Evolutionary conservation across 148 eudicot species (phyloP).

Genomic region (Tetragonia tetragonoides): DNA sequence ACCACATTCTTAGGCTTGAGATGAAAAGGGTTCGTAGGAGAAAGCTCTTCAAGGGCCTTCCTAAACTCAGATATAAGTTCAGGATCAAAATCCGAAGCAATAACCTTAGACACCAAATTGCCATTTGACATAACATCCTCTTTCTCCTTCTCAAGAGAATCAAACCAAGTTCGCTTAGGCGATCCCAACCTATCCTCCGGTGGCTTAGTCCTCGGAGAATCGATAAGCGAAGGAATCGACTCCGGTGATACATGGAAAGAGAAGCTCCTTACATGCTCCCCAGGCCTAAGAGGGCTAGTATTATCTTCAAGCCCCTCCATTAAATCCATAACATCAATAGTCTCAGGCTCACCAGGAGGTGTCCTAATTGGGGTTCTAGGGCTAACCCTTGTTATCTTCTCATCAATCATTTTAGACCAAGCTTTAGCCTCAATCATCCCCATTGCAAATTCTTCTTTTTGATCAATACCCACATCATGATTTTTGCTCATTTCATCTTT

Average conservation of each 20-base stretch:
- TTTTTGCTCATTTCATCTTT: background rate
- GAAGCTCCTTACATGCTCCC: conserved; percentile 49
- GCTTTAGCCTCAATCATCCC: conserved; percentile 76
- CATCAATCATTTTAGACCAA: conserved; percentile 85
- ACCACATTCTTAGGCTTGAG: conserved; percentile 24
- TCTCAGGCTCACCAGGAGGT: conserved; percentile 89
- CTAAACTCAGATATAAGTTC: conserved; percentile 61
- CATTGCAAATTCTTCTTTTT: conserved; percentile 45
- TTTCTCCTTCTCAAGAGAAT: conserved; percentile 24
- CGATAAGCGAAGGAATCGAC: conserved; percentile 21
- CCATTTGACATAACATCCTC: conserved; percentile 24
- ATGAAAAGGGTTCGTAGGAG: conserved; percentile 53
- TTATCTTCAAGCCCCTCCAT: conserved; percentile 91
- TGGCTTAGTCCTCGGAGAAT: conserved; percentile 29
- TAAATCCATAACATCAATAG: conserved; percentile 68
- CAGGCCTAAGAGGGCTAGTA: conserved; percentile 48
- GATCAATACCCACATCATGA: conserved; percentile 17
- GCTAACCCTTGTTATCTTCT: conserved; percentile 32
- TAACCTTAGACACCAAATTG: conserved; percentile 26
- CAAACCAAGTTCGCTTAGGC: conserved; percentile 25
- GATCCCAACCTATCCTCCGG: background rate
- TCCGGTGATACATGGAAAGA: conserved; percentile 49
- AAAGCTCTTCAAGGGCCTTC: conserved; percentile 59
- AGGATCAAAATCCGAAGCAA: conserved; percentile 58
- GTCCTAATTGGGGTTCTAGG: conserved; percentile 58